Percentiles rank a stretch among this genome's conserved stretches.
phyloP scores from a whole-genome alignment of 108 stramenopile genomes.

The Mediolabrus comicus region DNA sequence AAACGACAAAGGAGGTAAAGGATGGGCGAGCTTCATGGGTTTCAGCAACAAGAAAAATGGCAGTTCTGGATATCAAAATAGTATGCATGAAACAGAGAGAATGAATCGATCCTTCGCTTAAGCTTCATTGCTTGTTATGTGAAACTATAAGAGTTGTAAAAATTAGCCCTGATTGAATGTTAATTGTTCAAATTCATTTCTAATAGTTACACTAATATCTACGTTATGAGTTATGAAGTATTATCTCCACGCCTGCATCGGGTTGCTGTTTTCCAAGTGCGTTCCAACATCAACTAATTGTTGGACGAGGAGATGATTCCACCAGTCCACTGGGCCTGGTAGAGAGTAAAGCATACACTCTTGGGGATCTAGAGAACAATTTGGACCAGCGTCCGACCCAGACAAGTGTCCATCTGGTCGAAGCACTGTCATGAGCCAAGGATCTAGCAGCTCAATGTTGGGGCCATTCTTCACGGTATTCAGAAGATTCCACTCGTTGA shows the following conservation, averaged over 20 bases:
- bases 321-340: conserved; percentile 64
- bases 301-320: conserved; percentile 56
- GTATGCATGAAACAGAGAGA: background rate
- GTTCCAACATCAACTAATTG: conserved; percentile 39
- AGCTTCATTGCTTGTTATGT: background rate
- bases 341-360: conserved; percentile 53
- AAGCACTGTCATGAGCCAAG: conserved; percentile 48
- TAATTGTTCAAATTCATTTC: background rate
- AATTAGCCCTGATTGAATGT: too few relatives aligned
- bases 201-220: background rate
- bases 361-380: conserved; percentile 4
- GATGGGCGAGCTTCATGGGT: conserved; percentile 38
- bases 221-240: background rate
- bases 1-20: background rate
- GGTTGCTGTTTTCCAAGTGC: conserved; percentile 14
- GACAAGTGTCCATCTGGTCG: conserved; percentile 55
- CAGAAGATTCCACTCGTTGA: conserved; percentile 27
- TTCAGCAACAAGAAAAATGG: conserved; percentile 12
- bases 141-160: background rate
- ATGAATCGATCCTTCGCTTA: background rate
- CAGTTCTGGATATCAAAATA: background rate
- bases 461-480: conserved; percentile 36
- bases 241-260: conserved; percentile 26
- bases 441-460: conserved; percentile 46
- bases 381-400: conserved; percentile 37